These are phyloP conservation scores for Zygosaccharomyces sapae DNA, from an alignment of 1,139 yeast genomes.

Conservation along the genomic window DNA sequence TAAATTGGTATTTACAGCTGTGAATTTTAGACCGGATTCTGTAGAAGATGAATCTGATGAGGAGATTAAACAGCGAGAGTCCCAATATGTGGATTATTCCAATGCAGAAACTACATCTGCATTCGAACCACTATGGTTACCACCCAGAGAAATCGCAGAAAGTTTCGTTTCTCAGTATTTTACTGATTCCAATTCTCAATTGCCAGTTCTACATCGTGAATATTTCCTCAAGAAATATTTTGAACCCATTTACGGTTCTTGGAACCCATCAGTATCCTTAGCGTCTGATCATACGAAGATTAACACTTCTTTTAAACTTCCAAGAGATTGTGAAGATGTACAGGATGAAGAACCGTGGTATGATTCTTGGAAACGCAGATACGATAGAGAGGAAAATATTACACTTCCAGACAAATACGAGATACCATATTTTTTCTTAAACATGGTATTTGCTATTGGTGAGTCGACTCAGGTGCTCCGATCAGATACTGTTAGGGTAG, in stretches of 20 bases:
- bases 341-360: conserved; percentile 24
- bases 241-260: conserved; percentile 69
- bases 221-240: conserved; percentile 62
- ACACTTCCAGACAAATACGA: conserved; percentile 46
- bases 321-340: conserved; percentile 7
- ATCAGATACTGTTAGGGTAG: conserved; percentile 64
- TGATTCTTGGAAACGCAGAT: conserved; percentile 13
- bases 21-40: conserved; percentile 49
- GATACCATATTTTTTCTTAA: conserved; percentile 56
- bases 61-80: conserved; percentile 26
- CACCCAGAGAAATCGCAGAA: conserved; percentile 69
- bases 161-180: conserved; percentile 63
- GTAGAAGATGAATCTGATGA: conserved; percentile 22
- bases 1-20: conserved; percentile 69
- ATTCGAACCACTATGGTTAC: conserved; percentile 41
- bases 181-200: conserved; percentile 74
- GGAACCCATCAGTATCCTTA: conserved; percentile 51
- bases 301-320: conserved; percentile 36
- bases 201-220: conserved; percentile 79
- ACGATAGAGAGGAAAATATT: conserved; percentile 9
- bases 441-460: conserved; percentile 76
- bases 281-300: conserved; percentile 60
- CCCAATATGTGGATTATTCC: conserved; percentile 21
- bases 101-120: conserved; percentile 17
- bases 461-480: conserved; percentile 70